phyloP scores from a whole-genome alignment of 768 basidiomycete genomes.

The Hericium coralloides region DNA sequence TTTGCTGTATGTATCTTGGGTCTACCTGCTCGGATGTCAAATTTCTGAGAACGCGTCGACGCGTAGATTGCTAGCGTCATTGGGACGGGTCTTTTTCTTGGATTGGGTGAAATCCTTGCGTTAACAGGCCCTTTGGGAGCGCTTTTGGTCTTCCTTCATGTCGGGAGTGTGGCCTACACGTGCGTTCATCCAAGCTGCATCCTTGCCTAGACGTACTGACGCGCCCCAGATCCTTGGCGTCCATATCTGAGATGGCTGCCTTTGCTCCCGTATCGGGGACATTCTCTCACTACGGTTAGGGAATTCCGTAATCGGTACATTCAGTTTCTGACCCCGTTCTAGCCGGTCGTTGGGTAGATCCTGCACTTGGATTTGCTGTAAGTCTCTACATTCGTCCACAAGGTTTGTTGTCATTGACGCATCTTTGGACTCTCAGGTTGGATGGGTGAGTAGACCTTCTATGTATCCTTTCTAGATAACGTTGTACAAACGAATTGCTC shows the following conservation, averaged over 20 bases:
- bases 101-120: conserved; percentile 22
- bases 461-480: no score
- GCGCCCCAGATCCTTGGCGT: conserved; percentile 18
- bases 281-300: conserved; percentile 19
- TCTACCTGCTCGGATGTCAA: not conserved
- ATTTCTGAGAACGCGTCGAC: not conserved
- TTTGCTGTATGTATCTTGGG: no score
- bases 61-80: conserved; percentile 20
- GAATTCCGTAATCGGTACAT: not conserved
- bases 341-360: conserved; percentile 26
- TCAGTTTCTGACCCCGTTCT: not conserved
- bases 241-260: conserved; percentile 22
- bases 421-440: conserved; percentile 4
- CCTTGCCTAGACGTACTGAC: conserved; percentile 1
- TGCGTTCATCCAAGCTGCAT: conserved; percentile 7
- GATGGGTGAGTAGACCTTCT: conserved; percentile 8
- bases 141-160: conserved; percentile 21
- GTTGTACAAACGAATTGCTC: no score
- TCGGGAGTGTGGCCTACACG: conserved; percentile 22
- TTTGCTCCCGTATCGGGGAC: conserved; percentile 23
- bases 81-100: conserved; percentile 24
- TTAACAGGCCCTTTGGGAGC: conserved; percentile 21
- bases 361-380: conserved; percentile 23
- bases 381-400: not conserved
- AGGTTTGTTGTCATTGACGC: not conserved